phyloP scores from a whole-genome alignment of 139 green algal species.

The Ostreobium quekettii region DNA sequence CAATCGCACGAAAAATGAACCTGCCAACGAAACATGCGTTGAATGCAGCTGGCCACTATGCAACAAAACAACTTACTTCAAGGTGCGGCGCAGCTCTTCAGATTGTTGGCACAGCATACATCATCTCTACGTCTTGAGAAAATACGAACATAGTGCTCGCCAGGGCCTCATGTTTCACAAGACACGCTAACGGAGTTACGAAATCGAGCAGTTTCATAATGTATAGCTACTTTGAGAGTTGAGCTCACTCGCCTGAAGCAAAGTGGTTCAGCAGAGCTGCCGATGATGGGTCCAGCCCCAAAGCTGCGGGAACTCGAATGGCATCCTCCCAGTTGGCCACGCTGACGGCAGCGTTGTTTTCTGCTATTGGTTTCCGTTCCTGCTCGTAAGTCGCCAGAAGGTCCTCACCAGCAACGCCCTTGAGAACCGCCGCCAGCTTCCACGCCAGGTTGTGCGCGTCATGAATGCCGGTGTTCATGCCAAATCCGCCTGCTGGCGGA shows the following conservation, averaged over 20 bases:
- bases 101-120: background rate
- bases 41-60: no score
- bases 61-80: no score
- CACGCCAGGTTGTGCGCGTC: conserved; percentile 93
- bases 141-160: conserved; percentile 19
- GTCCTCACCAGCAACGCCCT: background rate
- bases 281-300: conserved; percentile 74
- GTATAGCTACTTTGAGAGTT: no score
- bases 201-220: no score
- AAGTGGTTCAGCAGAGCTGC: conserved; percentile 44
- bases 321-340: conserved; percentile 86
- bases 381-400: conserved; percentile 68
- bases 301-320: conserved; percentile 53
- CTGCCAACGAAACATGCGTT: no score
- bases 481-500: conserved; percentile 87
- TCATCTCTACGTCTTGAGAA: background rate
- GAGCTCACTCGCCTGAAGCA: conserved; percentile 13
- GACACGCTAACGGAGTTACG: no score
- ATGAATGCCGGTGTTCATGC: conserved; percentile 94
- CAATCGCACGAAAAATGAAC: no score
- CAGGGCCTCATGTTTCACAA: conserved; percentile 12
- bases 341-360: conserved; percentile 69
- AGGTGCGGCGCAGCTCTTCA: background rate
- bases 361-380: conserved; percentile 66
- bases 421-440: conserved; percentile 76